These are phyloP conservation scores for Hapsidospora chrysogenum DNA, from an alignment of 495 filamentous ascomycete species.

Conservation along the genomic window DNA sequence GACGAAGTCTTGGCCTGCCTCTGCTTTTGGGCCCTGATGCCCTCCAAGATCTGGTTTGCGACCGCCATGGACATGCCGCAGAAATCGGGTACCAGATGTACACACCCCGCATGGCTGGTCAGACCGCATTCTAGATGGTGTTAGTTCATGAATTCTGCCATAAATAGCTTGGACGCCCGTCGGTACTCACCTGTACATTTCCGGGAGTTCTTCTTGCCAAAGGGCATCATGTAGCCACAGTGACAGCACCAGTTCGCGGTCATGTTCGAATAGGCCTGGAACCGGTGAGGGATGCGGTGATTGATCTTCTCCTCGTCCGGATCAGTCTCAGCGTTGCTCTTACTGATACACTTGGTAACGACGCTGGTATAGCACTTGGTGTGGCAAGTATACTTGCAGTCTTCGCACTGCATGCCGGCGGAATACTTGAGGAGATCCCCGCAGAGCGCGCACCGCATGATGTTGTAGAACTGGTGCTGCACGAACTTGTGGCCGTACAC, in stretches of 20 bases:
- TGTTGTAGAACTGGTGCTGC: constrained; percentile 97
- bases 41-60: constrained; percentile 78
- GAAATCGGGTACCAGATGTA: constrained; percentile 95
- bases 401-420: constrained; percentile 95
- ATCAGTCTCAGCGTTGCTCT: constrained; percentile 94
- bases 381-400: constrained; percentile 99
- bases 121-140: constrained; percentile 61
- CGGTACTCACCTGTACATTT: constrained; percentile 68
- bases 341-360: constrained; percentile 99
- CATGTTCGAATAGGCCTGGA: constrained; percentile 85
- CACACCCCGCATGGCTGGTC: constrained; percentile 79
- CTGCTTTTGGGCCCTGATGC: constrained; percentile 43
- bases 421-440: constrained; percentile 98
- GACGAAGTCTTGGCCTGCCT: constrained; percentile 32
- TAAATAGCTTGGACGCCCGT: neutral
- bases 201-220: constrained; percentile 84
- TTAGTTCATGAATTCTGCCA: neutral
- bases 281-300: constrained; percentile 95
- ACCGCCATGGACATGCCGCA: constrained; percentile 98
- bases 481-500: constrained; percentile 99
- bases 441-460: constrained; percentile 98
- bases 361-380: constrained; percentile 91
- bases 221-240: constrained; percentile 93
- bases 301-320: constrained; percentile 99
- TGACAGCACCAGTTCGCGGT: constrained; percentile 99